phyloP scores from a whole-genome alignment of 805 yeast genomes.

The Yarrowia porcina region DNA sequence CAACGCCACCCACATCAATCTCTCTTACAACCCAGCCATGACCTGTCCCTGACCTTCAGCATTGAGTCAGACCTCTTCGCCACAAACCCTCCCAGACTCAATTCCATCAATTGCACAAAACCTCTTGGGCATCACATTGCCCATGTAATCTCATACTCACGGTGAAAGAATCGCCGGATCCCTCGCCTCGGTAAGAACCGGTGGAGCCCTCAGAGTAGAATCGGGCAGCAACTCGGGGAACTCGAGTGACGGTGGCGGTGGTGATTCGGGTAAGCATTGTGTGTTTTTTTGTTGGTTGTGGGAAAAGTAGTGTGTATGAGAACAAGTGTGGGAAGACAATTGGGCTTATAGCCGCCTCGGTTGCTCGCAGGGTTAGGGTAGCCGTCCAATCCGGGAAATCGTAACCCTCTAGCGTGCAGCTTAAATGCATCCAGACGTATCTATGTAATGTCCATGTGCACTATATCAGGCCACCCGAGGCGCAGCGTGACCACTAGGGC shows the following conservation, averaged over 20 bases:
- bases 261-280: slow-evolving; percentile 28
- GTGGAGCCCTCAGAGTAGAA: slow-evolving; percentile 56
- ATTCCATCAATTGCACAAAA: background rate
- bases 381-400: background rate
- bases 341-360: slow-evolving; percentile 24
- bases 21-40: no score
- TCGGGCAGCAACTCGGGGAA: slow-evolving; percentile 37
- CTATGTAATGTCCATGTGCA: background rate
- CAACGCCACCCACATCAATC: no score
- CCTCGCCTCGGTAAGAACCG: slow-evolving; percentile 56
- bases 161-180: slow-evolving; percentile 58
- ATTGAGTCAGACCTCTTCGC: no score
- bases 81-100: background rate
- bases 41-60: no score
- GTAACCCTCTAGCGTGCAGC: background rate
- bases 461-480: slow-evolving; percentile 5
- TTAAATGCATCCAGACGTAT: background rate
- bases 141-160: slow-evolving; percentile 37
- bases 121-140: background rate
- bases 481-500: background rate
- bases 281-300: no score
- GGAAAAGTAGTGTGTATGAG: background rate
- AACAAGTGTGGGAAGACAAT: background rate
- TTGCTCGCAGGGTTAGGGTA: slow-evolving; percentile 16
- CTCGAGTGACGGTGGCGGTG: slow-evolving; percentile 27